Conservation (phyloP, 1,284 basidiomycete genomes). For the Heliocybe sulcata region DNA sequence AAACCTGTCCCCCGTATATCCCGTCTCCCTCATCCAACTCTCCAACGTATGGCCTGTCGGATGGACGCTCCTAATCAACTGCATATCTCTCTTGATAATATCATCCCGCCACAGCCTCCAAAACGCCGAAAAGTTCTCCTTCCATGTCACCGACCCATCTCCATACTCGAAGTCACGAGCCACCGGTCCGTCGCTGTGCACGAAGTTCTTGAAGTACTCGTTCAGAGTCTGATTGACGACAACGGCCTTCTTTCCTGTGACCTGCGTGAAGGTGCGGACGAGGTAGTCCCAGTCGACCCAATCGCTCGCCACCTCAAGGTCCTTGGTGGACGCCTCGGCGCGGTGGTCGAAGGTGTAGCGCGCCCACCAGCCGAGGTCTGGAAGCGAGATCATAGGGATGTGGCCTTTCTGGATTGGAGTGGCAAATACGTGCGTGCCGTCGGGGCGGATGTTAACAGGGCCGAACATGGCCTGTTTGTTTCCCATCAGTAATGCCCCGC, state of each 20-base stretch:
- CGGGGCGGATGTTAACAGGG: slow-evolving; percentile 28
- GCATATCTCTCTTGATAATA: slow-evolving; percentile 32
- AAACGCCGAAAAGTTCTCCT: slow-evolving; percentile 32
- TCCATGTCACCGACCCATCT: slow-evolving; percentile 25
- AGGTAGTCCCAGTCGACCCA: slow-evolving; percentile 36
- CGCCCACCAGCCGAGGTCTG: slow-evolving; percentile 40
- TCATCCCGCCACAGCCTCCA: slow-evolving; percentile 35
- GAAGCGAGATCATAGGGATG: slow-evolving; percentile 36
- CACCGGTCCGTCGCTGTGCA: slow-evolving; percentile 23
- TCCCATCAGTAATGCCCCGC: background rate
- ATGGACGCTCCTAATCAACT: slow-evolving; percentile 31
- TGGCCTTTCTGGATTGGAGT: slow-evolving; percentile 29
- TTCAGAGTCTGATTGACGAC: slow-evolving; percentile 29
- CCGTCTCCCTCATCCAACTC: slow-evolving; percentile 18
- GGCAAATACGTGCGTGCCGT: slow-evolving; percentile 38
- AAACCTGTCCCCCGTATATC: slow-evolving; percentile 9
- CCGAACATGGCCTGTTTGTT: slow-evolving; percentile 25
- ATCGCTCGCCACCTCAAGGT: slow-evolving; percentile 35
- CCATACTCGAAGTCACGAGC: slow-evolving; percentile 11
- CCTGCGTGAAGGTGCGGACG: slow-evolving; percentile 32
- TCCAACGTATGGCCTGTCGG: slow-evolving; percentile 18
- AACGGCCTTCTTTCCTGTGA: slow-evolving; percentile 34
- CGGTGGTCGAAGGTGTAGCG: slow-evolving; percentile 40
- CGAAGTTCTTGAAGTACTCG: slow-evolving; percentile 31
- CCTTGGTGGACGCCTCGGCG: slow-evolving; percentile 27